Base-by-base conservation (phyloP, 352 stramenopile species). In the Globisporangium polare region DNA sequence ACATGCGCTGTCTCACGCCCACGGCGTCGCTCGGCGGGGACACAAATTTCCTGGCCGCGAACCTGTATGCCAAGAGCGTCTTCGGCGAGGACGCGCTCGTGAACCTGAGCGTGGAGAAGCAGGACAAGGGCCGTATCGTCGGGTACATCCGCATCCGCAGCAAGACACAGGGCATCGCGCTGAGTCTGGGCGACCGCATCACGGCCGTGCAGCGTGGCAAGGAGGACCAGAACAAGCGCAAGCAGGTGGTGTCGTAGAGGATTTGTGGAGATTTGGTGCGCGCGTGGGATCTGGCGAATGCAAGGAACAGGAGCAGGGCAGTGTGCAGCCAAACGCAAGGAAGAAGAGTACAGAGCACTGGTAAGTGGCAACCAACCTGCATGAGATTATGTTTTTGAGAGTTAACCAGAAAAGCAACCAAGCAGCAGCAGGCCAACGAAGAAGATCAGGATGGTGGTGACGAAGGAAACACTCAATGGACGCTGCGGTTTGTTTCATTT, bases 161-260 rank as follows among this genome's bases (percentile, higher is more conserved):
- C 69, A 99, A 99, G 86, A 99, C 98, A 55, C 97, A 99, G 75
- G 98, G 98, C 55, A 99, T 99, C 74, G 98, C 98, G 24, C 81
- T 99, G 54, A 99, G 96, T 68, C 77, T 99, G 56, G 98, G 98
- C 56, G 97, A 99, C 72, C 90, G 97, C 39, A 99, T 99, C 70
- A 99, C 97, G 56, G 93, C 92, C 53, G 94, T 99, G 53, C 97
- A 99, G 78, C 83, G 93, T 41, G 73, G 82, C 60, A 88, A 90
- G 50, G 85, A 94, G 50, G 84, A 96, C 49, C 83, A 90, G 67
- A 78, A 71, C 73, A 93, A 95, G 79, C 76, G 80, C 45, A 93
- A 93, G 77, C 89, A 92, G 67, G 65, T 89, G 22, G 62, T 88
- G 49, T 73, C 75, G 55, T 90, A 93, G 71, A 45, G 24, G 58